phyloP scores from a whole-genome alignment of 1,284 basidiomycete species.

The Thecaphora frezii region DNA sequence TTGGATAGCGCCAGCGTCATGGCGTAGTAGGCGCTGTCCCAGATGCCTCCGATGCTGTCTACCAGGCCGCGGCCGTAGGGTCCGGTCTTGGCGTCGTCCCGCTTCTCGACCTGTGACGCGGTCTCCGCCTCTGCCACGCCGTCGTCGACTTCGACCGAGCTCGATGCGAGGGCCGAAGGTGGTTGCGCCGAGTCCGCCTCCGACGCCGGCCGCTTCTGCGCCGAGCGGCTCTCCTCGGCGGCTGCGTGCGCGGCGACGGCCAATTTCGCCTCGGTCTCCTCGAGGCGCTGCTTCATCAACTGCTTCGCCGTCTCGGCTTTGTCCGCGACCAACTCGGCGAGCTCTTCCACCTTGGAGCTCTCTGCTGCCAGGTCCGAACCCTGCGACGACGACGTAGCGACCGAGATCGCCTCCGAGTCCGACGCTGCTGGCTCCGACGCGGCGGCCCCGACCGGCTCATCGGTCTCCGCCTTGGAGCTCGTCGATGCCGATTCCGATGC shows the following conservation, averaged over 20 bases:
- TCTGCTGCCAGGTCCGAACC: neutral
- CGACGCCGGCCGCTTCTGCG: neutral
- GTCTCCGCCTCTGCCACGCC: too few relatives aligned
- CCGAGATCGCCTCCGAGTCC: too few relatives aligned
- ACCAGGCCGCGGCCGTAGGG: slow-evolving; percentile 60
- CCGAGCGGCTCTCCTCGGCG: slow-evolving; percentile 11
- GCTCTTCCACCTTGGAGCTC: neutral
- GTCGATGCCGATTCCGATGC: neutral
- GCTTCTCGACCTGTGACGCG: too few relatives aligned
- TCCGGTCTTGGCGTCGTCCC: slow-evolving; percentile 14
- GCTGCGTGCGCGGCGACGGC: slow-evolving; percentile 33
- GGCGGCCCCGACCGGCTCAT: slow-evolving; percentile 6
- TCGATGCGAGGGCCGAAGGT: too few relatives aligned
- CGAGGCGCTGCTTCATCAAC: slow-evolving; percentile 30
- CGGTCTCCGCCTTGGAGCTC: neutral
- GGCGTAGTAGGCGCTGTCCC: slow-evolving; percentile 59
- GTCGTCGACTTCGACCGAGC: too few relatives aligned
- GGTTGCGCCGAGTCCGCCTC: too few relatives aligned
- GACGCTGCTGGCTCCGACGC: neutral
- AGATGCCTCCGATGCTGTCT: slow-evolving; percentile 61
- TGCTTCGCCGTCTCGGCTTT: slow-evolving; percentile 3
- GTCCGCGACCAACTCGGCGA: neutral
- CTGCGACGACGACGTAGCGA: too few relatives aligned
- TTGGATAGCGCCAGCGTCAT: slow-evolving; percentile 28
- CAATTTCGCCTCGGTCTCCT: slow-evolving; percentile 24